A percentile compares a stretch with the other conserved stretches of the same genome.
These are phyloP conservation scores for Asclepias syriaca DNA, from an alignment of 257 asterid species.

Conservation along the genomic window DNA sequence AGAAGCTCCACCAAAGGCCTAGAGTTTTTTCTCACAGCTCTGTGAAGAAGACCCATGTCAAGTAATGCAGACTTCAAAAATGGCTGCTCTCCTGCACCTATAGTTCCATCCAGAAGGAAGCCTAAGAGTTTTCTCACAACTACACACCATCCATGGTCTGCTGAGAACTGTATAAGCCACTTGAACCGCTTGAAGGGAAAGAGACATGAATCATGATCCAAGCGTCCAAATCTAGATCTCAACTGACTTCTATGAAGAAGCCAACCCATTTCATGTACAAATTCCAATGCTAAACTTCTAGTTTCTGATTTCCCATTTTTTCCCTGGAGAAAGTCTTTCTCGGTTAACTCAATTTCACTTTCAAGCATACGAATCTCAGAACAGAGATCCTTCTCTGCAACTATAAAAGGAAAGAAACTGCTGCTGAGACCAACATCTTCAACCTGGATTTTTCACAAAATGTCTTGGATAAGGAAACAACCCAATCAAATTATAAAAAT, in stretches of 20 bases:
- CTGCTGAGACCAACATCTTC: constrained; percentile 66
- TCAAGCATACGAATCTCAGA: constrained; percentile 66
- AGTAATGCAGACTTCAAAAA: constrained; percentile 44
- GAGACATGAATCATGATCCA: constrained; percentile 27
- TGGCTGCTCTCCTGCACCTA: constrained; percentile 40
- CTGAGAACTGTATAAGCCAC: constrained; percentile 54
- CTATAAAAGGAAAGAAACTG: constrained; percentile 64
- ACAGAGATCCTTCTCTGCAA: constrained; percentile 67
- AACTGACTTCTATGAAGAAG: constrained; percentile 53
- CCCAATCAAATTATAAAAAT: neutral
- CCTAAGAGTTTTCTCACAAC: constrained; percentile 60
- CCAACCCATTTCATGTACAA: constrained; percentile 79
- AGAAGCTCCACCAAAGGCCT: constrained; percentile 61
- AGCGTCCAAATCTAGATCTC: constrained; percentile 34
- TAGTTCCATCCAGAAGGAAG: constrained; percentile 50
- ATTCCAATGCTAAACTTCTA: constrained; percentile 49
- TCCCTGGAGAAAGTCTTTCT: constrained; percentile 26
- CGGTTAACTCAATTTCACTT: constrained; percentile 48
- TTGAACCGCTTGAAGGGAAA: constrained; percentile 58
- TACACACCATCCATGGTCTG: constrained; percentile 68
- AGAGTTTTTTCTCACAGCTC: constrained; percentile 70
- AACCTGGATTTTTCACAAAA: constrained; percentile 30
- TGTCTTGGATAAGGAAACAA: neutral
- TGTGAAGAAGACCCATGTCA: constrained; percentile 67
- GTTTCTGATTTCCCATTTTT: constrained; percentile 29